Conservation (phyloP, 495 filamentous ascomycete species). For the Neurospora sp. region DNA sequence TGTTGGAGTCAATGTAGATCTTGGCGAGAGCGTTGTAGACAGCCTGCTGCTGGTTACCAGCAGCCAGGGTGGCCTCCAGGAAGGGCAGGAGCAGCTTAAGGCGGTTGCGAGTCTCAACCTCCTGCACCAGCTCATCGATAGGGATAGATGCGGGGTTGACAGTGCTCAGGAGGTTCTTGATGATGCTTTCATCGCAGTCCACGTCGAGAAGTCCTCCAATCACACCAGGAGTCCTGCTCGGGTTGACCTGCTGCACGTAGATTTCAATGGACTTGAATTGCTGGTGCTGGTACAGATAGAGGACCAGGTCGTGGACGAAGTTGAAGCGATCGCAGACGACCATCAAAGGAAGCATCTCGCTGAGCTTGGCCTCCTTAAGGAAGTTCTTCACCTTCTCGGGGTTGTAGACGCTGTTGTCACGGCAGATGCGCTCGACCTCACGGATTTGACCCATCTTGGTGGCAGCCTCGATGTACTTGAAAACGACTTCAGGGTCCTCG, state of each 20-base stretch:
- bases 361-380: constrained; percentile 89
- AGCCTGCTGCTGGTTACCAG: constrained; percentile 93
- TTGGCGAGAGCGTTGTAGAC: constrained; percentile 98
- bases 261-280: constrained; percentile 99
- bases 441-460: constrained; percentile 83
- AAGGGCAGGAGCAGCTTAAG: constrained; percentile 94
- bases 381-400: constrained; percentile 99
- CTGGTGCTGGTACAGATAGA: constrained; percentile 98
- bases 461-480: constrained; percentile 98
- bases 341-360: constrained; percentile 90
- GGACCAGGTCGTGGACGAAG: constrained; percentile 92
- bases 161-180: constrained; percentile 85
- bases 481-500: constrained; percentile 89
- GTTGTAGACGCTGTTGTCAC: constrained; percentile 89
- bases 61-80: constrained; percentile 83
- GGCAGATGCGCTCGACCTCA: constrained; percentile 94
- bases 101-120: constrained; percentile 91
- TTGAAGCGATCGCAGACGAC: constrained; percentile 99
- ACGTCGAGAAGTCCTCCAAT: constrained; percentile 94
- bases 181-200: constrained; percentile 91
- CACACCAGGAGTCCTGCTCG: constrained; percentile 83
- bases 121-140: constrained; percentile 89
- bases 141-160: constrained; percentile 79
- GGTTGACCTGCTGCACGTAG: constrained; percentile 98
- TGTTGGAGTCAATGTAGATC: constrained; percentile 99